Base-by-base conservation (phyloP, 225 moss, liverwort and hornwort genomes). In the Sphagnum contortum region DNA sequence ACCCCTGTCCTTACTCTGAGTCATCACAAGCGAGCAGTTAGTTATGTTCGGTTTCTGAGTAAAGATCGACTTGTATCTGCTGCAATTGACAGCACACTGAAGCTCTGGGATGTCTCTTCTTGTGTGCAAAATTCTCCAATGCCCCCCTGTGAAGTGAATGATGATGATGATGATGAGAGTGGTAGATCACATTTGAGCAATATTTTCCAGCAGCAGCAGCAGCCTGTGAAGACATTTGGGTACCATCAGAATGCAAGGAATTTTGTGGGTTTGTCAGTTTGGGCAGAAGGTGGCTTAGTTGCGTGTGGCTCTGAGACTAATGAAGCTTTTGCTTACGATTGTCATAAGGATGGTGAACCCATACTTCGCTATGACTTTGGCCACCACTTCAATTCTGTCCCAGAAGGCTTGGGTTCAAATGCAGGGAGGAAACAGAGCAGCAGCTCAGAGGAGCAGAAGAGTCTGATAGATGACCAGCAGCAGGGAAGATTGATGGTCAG, bases 261-360 rank as follows among this genome's bases (percentile, higher is more conserved):
- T 66, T 95, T 95, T 77, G 87, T 86, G 47, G 95, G 95, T 12
- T 72, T 95, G 64, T 90, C 92, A 9, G 80, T 95, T 44, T 76
- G 74, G 56, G 50, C 65, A 52, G 88, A 86, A 50, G 88, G 72
- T 0, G 81, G 88, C 4, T 74, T 92, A 12, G 72, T 95, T 47
- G 92, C 95, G 3, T 95, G 89, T 45, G 95, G 95, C 52, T 95
- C 92, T 4, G 95, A 95, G 64, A 95, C 88, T 48, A 84, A 95
- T 70, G 84, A 92, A 55, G 86, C 86, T 3, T 83, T 83, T 57
- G 71, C 84, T 0, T 95, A 92, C 64, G 86, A 78, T 8, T 70
- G 71, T 45, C 71, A 68, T 8, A 75, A 60, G 47, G 50, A 64
- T 1, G 69, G 11, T 47, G 29, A 29, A 29, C 89, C 91, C 2